Evolutionary conservation across 768 basidiomycete species (phyloP), one percentile per base, ranked within the genome.

Genomic region (Auricularia sp.): DNA sequence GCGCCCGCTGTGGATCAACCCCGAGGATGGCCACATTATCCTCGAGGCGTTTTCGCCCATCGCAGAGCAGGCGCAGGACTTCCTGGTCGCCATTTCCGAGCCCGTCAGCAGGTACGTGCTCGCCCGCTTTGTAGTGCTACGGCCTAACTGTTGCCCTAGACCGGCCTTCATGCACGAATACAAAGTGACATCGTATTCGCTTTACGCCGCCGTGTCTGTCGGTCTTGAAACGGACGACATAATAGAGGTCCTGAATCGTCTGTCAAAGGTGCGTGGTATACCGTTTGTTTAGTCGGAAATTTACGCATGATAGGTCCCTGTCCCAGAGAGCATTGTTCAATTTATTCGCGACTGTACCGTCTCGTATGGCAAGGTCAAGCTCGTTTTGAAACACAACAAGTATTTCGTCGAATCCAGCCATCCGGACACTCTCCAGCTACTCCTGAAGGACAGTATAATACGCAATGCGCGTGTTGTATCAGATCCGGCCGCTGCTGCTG

Each of bases 81-180:
- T 99, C 71, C 82, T 99, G 56, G 92, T 96, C 54, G 96, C 97
- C 44, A 98, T 99, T 61, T 92, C 93, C 71, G 97, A 99, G 76
- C 97, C 97, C 69, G 94, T 98, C 71, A 98, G 94, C 82, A 88
- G 94, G 94, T 96, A 76, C 76, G 91, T 80, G 39, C 71, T n/a
- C n/a, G 16, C 23, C 34, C 23, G 12, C 36, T 14, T 23, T 18
- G 16, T n/a, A 8, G 14, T 35, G 12, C n/a, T 14, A 34, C 51
- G 12, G 16, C 16, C 39, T 54, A 58, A 59, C n/a, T 29, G 29
- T 72, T 29, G 21, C 64, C 47, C 35, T 68, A 96, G 96, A 80
- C 97, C 97, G 62, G 87, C 93, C 60, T 93, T 96, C 77, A 95
- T 98, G 67, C 96, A 99, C 78, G 97, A 98, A 80, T 99, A 98